Conservation (phyloP, 345 rosid species). For the Syzygium aromaticum region DNA sequence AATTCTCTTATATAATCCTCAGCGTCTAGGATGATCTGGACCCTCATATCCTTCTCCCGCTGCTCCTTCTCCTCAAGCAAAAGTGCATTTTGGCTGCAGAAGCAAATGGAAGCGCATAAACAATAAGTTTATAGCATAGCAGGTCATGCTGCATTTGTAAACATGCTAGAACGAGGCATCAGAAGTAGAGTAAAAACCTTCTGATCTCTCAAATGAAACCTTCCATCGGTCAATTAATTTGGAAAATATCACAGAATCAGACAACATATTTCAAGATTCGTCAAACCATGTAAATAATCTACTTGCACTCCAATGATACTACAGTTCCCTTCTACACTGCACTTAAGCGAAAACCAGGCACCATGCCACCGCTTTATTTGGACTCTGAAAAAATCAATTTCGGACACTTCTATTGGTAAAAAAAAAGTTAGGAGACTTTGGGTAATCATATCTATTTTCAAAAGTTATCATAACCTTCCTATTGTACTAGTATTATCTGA, state of each 20-base stretch:
- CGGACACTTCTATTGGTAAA: neutral
- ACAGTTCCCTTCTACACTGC: neutral
- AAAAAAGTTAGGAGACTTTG: neutral
- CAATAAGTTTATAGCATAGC: neutral
- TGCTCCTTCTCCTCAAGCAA: constrained; percentile 67
- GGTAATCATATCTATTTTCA: neutral
- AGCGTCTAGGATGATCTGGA: constrained; percentile 54
- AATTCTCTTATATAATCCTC: constrained; percentile 45
- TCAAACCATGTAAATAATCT: neutral
- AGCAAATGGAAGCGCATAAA: neutral
- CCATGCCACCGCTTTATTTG: neutral
- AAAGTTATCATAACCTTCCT: neutral
- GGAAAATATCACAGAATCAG: neutral
- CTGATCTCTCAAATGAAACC: neutral
- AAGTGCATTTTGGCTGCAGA: constrained; percentile 51
- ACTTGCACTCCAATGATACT: neutral
- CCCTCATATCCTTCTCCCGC: constrained; percentile 57
- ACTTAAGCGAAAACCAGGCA: neutral
- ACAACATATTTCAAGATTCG: neutral
- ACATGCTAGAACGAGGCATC: neutral
- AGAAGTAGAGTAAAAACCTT: neutral
- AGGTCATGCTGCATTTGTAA: neutral
- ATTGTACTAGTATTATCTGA: neutral
- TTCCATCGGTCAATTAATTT: neutral
- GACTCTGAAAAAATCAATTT: neutral